These are phyloP conservation scores for Penicillium pulvis DNA, from an alignment of 495 filamentous ascomycete species.

Conservation along the genomic window DNA sequence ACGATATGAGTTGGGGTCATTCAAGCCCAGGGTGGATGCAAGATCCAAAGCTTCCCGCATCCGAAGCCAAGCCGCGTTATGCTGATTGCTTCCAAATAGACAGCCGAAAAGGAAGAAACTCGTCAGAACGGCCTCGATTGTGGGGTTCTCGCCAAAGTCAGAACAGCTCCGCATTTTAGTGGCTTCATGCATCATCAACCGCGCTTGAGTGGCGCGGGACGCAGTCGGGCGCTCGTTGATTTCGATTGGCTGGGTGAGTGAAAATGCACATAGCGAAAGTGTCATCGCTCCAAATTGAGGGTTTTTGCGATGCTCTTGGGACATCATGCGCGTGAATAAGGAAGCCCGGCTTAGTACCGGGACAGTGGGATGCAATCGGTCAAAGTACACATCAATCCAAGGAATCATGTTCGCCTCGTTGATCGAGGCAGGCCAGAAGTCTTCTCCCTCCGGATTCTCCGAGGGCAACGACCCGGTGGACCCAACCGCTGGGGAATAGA, in stretches of 20 bases:
- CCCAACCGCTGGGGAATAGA: constrained; percentile 26
- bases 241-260: constrained; percentile 79
- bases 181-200: constrained; percentile 71
- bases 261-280: constrained; percentile 77
- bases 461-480: constrained; percentile 18
- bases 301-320: constrained; percentile 66
- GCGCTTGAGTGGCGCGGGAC: constrained; percentile 53
- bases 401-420: constrained; percentile 46
- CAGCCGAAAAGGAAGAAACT: constrained; percentile 81
- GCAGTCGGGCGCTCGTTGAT: constrained; percentile 46
- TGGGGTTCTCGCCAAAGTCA: constrained; percentile 74
- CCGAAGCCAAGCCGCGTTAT: constrained; percentile 60
- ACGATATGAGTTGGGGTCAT: constrained; percentile 55
- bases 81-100: constrained; percentile 66
- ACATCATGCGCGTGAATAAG: constrained; percentile 62
- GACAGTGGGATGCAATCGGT: constrained; percentile 76
- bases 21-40: constrained; percentile 58
- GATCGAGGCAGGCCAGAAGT: constrained; percentile 41
- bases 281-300: constrained; percentile 67
- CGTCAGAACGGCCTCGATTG: constrained; percentile 68
- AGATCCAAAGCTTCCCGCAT: constrained; percentile 61
- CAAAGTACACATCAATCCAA: constrained; percentile 83
- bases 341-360: constrained; percentile 71
- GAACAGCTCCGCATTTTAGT: constrained; percentile 72
- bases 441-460: constrained; percentile 22